These are phyloP conservation scores for Melocanna baccifera DNA, from an alignment of 176 grass and related monocot species.

Conservation along the genomic window DNA sequence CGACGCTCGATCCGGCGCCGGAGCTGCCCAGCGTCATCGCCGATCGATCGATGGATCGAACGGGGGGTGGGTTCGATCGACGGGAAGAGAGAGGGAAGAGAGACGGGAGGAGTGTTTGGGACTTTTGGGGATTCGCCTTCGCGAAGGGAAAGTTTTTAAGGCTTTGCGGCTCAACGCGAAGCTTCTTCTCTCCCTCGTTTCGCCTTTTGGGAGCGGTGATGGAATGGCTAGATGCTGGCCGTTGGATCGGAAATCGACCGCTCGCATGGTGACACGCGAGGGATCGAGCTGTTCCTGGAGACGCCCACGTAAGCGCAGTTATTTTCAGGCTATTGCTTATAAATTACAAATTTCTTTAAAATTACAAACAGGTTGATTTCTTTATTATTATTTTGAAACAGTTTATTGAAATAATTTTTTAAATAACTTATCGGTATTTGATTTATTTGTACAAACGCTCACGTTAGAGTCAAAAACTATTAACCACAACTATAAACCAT, in stretches of 20 bases:
- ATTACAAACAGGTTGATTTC: too few relatives aligned
- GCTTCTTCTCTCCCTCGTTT: not conserved
- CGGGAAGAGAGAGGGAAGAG: not conserved
- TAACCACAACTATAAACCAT: rapidly evolving
- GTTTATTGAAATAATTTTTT: too few relatives aligned
- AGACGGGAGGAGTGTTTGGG: not conserved
- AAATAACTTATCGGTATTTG: too few relatives aligned
- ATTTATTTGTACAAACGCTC: too few relatives aligned
- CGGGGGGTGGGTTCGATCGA: not conserved
- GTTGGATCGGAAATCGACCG: slow-evolving; percentile 18
- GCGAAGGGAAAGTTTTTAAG: slow-evolving; percentile 19
- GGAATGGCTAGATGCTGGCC: not conserved
- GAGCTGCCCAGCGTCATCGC: slow-evolving; percentile 73
- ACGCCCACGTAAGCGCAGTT: too few relatives aligned
- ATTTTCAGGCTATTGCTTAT: too few relatives aligned
- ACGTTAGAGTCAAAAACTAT: rapidly evolving
- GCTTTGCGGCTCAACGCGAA: slow-evolving; percentile 10
- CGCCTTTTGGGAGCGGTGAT: not conserved
- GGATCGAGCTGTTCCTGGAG: too few relatives aligned
- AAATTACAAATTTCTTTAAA: too few relatives aligned
- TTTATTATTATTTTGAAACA: too few relatives aligned
- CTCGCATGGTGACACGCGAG: not conserved
- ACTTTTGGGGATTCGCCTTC: not conserved
- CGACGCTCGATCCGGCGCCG: slow-evolving; percentile 63
- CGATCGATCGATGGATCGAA: not conserved